phyloP scores from a whole-genome alignment of 768 basidiomycete genomes.

The Leccinellum rugosiceps region DNA sequence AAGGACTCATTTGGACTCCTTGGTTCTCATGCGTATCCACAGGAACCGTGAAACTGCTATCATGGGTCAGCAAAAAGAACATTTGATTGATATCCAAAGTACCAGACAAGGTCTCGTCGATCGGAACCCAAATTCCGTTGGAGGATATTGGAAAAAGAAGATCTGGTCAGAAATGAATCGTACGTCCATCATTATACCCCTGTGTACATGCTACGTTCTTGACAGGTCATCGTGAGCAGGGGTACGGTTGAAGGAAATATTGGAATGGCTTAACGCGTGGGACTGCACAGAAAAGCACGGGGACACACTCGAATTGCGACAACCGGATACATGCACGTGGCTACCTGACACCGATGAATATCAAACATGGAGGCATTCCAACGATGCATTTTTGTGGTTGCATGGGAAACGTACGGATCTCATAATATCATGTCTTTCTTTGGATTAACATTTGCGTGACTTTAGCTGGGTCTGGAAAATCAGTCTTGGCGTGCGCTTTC shows the following conservation, averaged over 20 bases:
- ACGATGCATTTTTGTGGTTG: background rate
- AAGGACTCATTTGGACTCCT: background rate
- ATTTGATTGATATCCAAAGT: background rate
- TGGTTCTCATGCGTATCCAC: background rate
- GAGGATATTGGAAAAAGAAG: background rate
- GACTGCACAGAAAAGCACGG: background rate
- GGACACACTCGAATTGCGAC: background rate
- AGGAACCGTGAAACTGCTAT: background rate
- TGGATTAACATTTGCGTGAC: background rate
- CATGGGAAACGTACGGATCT: background rate
- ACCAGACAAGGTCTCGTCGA: background rate
- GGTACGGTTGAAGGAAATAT: background rate
- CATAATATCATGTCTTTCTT: background rate
- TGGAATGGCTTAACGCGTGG: background rate
- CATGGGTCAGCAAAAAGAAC: background rate
- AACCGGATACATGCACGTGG: background rate
- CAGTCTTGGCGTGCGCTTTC: background rate
- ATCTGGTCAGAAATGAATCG: background rate
- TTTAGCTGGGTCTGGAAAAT: background rate
- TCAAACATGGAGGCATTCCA: background rate
- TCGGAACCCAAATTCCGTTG: background rate
- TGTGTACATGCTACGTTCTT: background rate
- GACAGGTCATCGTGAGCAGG: background rate
- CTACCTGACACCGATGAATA: background rate
- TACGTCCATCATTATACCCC: background rate